Evolutionary conservation across 805 yeast genomes (phyloP).

Genomic region (Candida tallmaniae): DNA sequence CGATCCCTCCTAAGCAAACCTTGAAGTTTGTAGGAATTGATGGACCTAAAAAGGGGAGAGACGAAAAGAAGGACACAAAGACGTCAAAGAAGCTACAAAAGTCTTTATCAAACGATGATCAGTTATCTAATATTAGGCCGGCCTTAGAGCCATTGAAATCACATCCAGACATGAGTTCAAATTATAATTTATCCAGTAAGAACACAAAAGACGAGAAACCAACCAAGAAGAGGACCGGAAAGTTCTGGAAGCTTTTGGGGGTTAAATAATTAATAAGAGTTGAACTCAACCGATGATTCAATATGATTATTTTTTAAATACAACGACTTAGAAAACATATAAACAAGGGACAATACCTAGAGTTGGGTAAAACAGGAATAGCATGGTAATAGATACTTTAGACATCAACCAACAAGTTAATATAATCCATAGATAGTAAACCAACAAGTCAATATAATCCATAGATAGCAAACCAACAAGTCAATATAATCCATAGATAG

Average conservation of each 20-base stretch:
- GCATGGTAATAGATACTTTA: too few relatives aligned
- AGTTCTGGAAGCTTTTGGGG: conserved; percentile 37
- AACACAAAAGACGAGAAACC: conserved; percentile 3
- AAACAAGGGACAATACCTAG: too few relatives aligned
- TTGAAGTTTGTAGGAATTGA: conserved; percentile 23
- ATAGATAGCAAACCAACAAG: too few relatives aligned
- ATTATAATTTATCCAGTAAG: neutral
- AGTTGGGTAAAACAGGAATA: too few relatives aligned
- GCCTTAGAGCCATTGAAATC: conserved; percentile 33
- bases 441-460: too few relatives aligned
- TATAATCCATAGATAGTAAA: too few relatives aligned
- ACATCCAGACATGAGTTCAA: conserved; percentile 29
- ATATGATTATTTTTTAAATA: too few relatives aligned
- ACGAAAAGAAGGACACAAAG: conserved; percentile 11
- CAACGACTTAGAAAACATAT: too few relatives aligned
- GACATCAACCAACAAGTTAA: too few relatives aligned
- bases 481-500: too few relatives aligned
- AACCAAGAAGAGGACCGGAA: conserved; percentile 24
- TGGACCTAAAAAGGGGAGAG: conserved; percentile 9
- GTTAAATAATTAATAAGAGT: too few relatives aligned
- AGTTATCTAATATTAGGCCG: conserved; percentile 15
- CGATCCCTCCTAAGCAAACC: conserved; percentile 22
- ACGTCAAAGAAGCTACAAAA: conserved; percentile 18
- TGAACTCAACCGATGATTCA: too few relatives aligned
- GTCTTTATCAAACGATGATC: conserved; percentile 37